phyloP scores from a whole-genome alignment of 2,329 filamentous ascomycete species.

The Nemania diffusa region DNA sequence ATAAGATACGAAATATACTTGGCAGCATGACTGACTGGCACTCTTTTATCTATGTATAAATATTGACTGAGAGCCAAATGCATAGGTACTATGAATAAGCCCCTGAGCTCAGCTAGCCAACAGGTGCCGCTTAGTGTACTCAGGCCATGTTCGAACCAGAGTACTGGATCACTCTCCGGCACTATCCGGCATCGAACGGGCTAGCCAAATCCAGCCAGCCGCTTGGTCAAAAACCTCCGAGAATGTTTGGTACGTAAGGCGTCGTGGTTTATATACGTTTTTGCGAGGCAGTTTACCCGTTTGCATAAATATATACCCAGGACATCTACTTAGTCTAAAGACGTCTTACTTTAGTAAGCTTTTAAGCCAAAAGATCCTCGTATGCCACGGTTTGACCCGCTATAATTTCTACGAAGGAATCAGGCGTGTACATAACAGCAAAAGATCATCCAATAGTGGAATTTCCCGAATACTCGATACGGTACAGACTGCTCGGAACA shows the following conservation, averaged over 20 bases:
- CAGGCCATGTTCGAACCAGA: constrained; percentile 16
- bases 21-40: background rate
- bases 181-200: constrained; percentile 11
- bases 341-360: constrained; percentile 24
- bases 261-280: constrained; percentile 4
- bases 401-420: constrained; percentile 3
- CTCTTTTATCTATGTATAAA: background rate
- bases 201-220: background rate
- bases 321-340: background rate
- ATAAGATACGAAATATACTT: background rate
- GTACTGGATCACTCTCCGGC: constrained; percentile 18
- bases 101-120: constrained; percentile 4
- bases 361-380: background rate
- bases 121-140: constrained; percentile 9
- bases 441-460: constrained; percentile 2
- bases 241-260: background rate
- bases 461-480: background rate
- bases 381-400: background rate
- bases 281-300: background rate
- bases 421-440: background rate
- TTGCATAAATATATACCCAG: background rate
- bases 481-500: too few species aligned
- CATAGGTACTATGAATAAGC: background rate
- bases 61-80: background rate
- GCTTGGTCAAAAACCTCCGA: background rate